Evolutionary conservation across 2,329 filamentous ascomycete genomes (phyloP).

Genomic region (Purpureocillium takamizusanense): DNA sequence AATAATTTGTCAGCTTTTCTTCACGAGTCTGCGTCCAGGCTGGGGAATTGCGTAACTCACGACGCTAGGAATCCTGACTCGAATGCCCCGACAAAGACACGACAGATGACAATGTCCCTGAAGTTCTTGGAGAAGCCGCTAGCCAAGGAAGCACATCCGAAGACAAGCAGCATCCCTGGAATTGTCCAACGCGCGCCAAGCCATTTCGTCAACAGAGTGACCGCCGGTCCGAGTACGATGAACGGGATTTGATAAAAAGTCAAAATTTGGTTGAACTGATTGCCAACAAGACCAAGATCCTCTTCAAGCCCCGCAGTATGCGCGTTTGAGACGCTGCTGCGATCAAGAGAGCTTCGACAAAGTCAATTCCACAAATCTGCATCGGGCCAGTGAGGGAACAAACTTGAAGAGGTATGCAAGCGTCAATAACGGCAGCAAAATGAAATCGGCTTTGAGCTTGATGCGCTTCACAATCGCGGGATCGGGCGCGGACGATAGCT

Average conservation of each 20-base stretch:
- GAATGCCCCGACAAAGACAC: too few relatives aligned
- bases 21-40: background rate
- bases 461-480: background rate
- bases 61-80: too few relatives aligned
- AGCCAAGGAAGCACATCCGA: background rate
- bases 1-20: background rate
- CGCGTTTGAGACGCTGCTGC: constrained; percentile 4
- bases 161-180: background rate
- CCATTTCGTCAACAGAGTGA: constrained; percentile 1
- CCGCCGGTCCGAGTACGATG: constrained; percentile 2
- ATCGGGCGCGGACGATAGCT: background rate
- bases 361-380: too few relatives aligned
- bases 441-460: background rate
- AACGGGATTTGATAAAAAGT: constrained; percentile 5
- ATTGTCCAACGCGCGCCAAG: constrained; percentile 1
- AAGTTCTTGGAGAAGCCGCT: too few relatives aligned
- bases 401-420: background rate
- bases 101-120: too few relatives aligned
- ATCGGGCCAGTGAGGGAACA: too few relatives aligned
- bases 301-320: constrained; percentile 1
- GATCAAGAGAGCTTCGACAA: constrained; percentile 2
- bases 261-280: constrained; percentile 4
- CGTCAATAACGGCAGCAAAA: background rate
- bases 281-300: background rate
- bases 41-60: too few relatives aligned